Base-by-base conservation (phyloP, 345 rosid genomes). In the Rhizophora apiculata region DNA sequence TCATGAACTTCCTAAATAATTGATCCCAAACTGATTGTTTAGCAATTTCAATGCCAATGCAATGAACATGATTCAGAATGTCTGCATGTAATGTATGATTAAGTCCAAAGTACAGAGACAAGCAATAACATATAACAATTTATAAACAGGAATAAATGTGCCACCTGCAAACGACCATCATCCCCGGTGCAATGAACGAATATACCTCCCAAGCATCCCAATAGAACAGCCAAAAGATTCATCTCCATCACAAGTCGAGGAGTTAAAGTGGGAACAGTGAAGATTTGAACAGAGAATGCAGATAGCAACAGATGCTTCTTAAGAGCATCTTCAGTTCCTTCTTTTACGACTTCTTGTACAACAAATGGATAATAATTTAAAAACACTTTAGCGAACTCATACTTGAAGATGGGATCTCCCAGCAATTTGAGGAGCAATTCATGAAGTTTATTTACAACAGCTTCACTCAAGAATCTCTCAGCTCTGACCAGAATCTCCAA, bases 221-320 rank as follows among this genome's bases (percentile, higher is more conserved):
- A 81, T 63, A 91, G 85, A 80, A 87, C 79, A 32, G 66, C 80
- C 39, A 94, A 74, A 43, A 91, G 76, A 75, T 88, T 81, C 91
- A 78, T 83, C 85, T 92, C 96, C 81, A 83, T 87, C 68, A 94
- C 99, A 79, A 94, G 89, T 64, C 90, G 84, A n/a, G 96, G 92
- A 67, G 92, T 89, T 53, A 94, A 71, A 68, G 96, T 88, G 63
- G 96, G 96, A 69, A 94, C 99, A 1, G 99, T 91, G 76, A 94
- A 82, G 71, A 94, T 92, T 82, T 94, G 99, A 65, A 89, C 99
- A 61, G 99, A 92, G 78, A 94, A 94, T 57, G 83, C 80, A 55
- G 92, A 80, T 60, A 89, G 78, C 15, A 91, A 76, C 2, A 84
- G 83, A 82, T 76, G 84, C 80, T 81, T 87, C 69, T 76, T 85